Evolutionary conservation across 164 flowering plant species (phyloP).

Genomic region (grape (Vitis vinifera)): ASM3070453v1 NC_081805.1:7259001-7259500

Average conservation of each 20-base stretch:
- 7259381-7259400: background rate
- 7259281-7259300: background rate
- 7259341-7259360: constrained; percentile 2
- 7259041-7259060: too few relatives aligned
- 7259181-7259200: constrained; percentile 11
- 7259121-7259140: background rate
- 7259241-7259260: constrained; percentile 2
- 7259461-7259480: too few relatives aligned
- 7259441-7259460: background rate
- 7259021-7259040: too few relatives aligned
- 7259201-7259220: constrained; percentile 3
- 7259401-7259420: constrained; percentile 14
- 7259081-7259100: background rate
- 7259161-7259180: constrained; percentile 10
- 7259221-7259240: constrained; percentile 1
- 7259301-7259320: background rate
- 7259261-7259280: background rate
- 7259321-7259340: background rate
- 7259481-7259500: too few relatives aligned
- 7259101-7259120: constrained; percentile 7
- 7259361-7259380: too few relatives aligned
- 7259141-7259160: constrained; percentile 5
- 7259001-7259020: too few relatives aligned
- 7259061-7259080: background rate
- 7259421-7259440: constrained; percentile 3